Evolutionary conservation across 352 stramenopile species (phyloP).

Genomic region (Globisporangium megalacanthum): DNA sequence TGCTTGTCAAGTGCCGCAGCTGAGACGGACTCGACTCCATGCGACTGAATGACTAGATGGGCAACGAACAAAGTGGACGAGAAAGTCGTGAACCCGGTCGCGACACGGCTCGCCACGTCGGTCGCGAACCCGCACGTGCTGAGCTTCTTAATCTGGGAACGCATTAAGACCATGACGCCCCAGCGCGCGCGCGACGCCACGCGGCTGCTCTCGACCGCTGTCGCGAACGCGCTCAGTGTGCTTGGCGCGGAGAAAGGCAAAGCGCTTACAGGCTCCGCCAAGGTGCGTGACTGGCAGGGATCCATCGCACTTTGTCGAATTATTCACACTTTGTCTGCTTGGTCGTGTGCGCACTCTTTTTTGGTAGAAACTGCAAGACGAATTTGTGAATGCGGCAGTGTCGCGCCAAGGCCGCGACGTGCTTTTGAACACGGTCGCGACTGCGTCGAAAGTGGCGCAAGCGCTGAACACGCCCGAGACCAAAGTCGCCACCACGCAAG

Average conservation of each 20-base stretch:
- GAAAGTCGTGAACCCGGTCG: constrained; percentile 51
- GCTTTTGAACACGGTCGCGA: constrained; percentile 58
- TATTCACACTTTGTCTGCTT: neutral
- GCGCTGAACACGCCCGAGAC: constrained; percentile 70
- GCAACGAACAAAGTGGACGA: constrained; percentile 50
- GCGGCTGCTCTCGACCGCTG: constrained; percentile 48
- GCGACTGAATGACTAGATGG: constrained; percentile 21
- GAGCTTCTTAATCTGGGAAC: constrained; percentile 68
- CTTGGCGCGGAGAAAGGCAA: constrained; percentile 44
- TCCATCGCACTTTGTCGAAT: too few relatives aligned
- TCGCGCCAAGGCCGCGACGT: constrained; percentile 53
- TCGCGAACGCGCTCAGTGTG: constrained; percentile 51
- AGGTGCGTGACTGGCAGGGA: constrained; percentile 4
- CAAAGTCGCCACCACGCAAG: constrained; percentile 52
- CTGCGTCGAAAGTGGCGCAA: constrained; percentile 54
- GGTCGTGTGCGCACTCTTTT: neutral
- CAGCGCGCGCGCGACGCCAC: constrained; percentile 66
- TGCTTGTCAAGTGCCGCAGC: neutral
- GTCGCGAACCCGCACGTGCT: constrained; percentile 71
- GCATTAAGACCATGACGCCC: constrained; percentile 65
- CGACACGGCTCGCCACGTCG: constrained; percentile 47
- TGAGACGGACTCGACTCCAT: neutral
- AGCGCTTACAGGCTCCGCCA: constrained; percentile 28
- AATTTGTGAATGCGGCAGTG: constrained; percentile 42
- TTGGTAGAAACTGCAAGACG: constrained; percentile 31